Conservation (phyloP, 495 filamentous ascomycete genomes). For the Hypoxylon cercidicola region DNA sequence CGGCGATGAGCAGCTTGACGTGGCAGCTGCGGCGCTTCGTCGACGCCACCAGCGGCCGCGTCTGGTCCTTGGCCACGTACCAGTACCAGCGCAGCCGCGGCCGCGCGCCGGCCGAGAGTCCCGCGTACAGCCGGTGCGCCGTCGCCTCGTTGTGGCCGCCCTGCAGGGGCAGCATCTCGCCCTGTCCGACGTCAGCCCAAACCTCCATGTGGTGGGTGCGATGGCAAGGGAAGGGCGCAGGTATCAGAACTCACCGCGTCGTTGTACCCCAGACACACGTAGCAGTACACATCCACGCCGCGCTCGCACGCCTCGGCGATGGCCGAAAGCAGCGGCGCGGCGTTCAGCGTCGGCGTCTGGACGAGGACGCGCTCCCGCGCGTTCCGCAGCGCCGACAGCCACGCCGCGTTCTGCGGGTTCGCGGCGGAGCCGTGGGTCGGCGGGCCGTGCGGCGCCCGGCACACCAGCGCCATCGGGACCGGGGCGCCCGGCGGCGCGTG, state of each 20-base stretch:
- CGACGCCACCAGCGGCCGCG: constrained; percentile 67
- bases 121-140: constrained; percentile 64
- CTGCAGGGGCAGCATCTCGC: constrained; percentile 78
- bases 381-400: constrained; percentile 73
- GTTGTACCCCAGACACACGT: constrained; percentile 81
- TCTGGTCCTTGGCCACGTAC: constrained; percentile 80
- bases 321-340: constrained; percentile 66
- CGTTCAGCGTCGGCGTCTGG: constrained; percentile 80
- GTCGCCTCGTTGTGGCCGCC: constrained; percentile 80
- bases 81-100: constrained; percentile 66
- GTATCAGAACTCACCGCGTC: constrained; percentile 67
- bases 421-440: constrained; percentile 67
- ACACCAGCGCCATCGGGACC: constrained; percentile 77
- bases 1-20: constrained; percentile 79
- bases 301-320: constrained; percentile 68
- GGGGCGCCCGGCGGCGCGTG: constrained; percentile 60
- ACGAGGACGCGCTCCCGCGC: constrained; percentile 72
- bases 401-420: constrained; percentile 74
- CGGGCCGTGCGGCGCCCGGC: constrained; percentile 70
- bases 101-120: constrained; percentile 58
- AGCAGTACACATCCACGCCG: constrained; percentile 72
- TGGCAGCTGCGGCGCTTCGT: constrained; percentile 75
- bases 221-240: no score
- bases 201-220: no score
- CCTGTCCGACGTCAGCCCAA: constrained; percentile 54